Evolutionary conservation across 2,329 filamentous ascomycete genomes (phyloP).

Genomic region (Fusarium hainanense): DNA sequence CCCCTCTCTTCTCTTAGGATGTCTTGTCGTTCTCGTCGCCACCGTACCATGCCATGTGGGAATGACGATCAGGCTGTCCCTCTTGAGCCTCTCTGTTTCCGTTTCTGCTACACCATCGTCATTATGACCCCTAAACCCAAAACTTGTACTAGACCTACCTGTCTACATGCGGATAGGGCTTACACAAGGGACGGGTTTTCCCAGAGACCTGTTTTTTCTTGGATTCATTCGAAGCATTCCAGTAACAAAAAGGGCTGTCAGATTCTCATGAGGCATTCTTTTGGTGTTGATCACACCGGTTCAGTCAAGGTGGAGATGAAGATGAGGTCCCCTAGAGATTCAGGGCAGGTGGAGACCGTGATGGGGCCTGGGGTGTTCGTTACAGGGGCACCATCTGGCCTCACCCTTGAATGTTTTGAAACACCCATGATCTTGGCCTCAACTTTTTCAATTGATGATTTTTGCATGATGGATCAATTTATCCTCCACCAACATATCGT

Average conservation of each 20-base stretch:
- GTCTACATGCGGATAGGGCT: not conserved
- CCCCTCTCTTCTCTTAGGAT: not conserved
- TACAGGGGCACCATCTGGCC: slow-evolving; percentile 2
- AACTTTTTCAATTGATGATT: not conserved
- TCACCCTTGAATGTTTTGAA: slow-evolving; percentile 29
- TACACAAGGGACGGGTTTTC: not conserved
- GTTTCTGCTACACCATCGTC: not conserved
- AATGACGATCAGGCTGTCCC: slow-evolving; percentile 18
- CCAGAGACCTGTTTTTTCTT: not conserved
- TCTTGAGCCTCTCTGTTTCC: not conserved
- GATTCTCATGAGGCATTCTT: not conserved
- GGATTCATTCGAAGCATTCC: slow-evolving; percentile 1
- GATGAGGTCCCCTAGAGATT: not conserved
- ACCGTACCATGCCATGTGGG: slow-evolving; percentile 22
- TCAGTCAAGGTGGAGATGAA: not conserved
- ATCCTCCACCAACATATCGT: not conserved
- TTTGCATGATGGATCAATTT: slow-evolving; percentile 1
- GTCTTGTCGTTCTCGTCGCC: not conserved
- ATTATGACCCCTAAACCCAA: not conserved
- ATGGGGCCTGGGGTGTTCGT: not conserved
- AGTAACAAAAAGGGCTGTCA: not conserved
- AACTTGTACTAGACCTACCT: not conserved
- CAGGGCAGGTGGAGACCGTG: slow-evolving; percentile 1
- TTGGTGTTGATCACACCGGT: slow-evolving; percentile 11
- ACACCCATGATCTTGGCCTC: not conserved